Percentiles rank a stretch among this genome's conserved stretches.
Conservation (phyloP, 495 filamentous ascomycete genomes). For the Neurospora sublineolata region DNA sequence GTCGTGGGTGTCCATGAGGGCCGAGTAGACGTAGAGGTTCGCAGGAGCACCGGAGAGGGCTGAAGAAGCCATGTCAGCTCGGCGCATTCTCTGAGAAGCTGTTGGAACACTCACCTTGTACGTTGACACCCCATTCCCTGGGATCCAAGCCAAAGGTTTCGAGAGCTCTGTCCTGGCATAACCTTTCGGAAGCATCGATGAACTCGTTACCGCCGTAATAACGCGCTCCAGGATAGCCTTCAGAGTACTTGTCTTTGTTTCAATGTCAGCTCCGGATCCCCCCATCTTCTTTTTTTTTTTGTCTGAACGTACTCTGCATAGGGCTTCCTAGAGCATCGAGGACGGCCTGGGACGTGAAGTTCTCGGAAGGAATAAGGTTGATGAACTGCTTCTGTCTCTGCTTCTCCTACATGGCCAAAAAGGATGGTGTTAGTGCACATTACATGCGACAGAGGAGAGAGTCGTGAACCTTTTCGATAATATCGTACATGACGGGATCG, state of each 20-base stretch:
- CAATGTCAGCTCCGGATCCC: slow-evolving; percentile 3
- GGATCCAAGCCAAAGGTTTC: slow-evolving; percentile 73
- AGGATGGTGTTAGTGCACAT: slow-evolving; percentile 1
- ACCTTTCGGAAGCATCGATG: slow-evolving; percentile 79
- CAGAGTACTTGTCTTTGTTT: slow-evolving; percentile 86
- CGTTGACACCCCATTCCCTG: slow-evolving; percentile 95
- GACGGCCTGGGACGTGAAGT: slow-evolving; percentile 96
- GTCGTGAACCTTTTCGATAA: slow-evolving; percentile 69
- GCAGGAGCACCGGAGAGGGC: slow-evolving; percentile 92
- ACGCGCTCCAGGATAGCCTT: slow-evolving; percentile 90
- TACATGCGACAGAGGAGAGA: background rate
- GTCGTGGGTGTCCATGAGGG: slow-evolving; percentile 82
- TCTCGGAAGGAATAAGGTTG: slow-evolving; percentile 97
- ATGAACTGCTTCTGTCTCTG: slow-evolving; percentile 91
- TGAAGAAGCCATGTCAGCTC: slow-evolving; percentile 20
- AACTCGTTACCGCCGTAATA: slow-evolving; percentile 97
- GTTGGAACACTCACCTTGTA: slow-evolving; percentile 58
- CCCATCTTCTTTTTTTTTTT: no score
- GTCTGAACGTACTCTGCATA: slow-evolving; percentile 73
- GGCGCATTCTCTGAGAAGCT: background rate
- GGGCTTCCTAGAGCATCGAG: slow-evolving; percentile 93
- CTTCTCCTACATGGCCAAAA: slow-evolving; percentile 61
- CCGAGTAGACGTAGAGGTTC: slow-evolving; percentile 92
- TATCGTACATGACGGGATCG: slow-evolving; percentile 75
- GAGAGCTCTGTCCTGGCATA: slow-evolving; percentile 83